Evolutionary conservation across 2,329 filamentous ascomycete genomes (phyloP), one percentile per base, ranked within the genome.

Genomic region (Sclerotinia minor): DNA sequence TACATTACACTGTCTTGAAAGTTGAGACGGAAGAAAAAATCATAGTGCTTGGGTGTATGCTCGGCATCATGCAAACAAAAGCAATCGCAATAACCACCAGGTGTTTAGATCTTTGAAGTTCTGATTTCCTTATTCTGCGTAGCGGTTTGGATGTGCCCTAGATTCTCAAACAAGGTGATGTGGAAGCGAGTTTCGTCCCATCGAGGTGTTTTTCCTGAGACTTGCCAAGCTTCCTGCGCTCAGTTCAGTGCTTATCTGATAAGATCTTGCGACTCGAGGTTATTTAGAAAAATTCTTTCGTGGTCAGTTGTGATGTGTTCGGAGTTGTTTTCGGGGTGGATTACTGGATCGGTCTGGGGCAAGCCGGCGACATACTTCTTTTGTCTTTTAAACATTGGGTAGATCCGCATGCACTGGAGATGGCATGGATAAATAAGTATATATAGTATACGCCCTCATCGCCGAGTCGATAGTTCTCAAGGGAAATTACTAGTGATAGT

Each of bases 121-220:
- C 32, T 13, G 7, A 26, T 35, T 13, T 61, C n/a, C 5, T 64
- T 54, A 5, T 17, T 26, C n/a, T 21, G 24, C 45, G 24, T 45
- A 21, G 26, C 47, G 24, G 47, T 67, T 53, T 49, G 52, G 38
- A 38, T 26, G 29, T 45, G 65, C 49, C 44, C 35, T 11, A 19
- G 44, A 67, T 55, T 67, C 50, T 49, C 59, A 54, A 64, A 67
- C 78, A 75, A 71, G 70, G 70, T 78, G 77, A 77, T 75, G 75
- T 71, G 71, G 68, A 79, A 79, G 77, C 77, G 79, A 79, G 79
- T 80, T 80, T 80, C 79, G 77, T 71, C 65, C 52, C 50, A 55
- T 64, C 64, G 59, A 24, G 29, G 41, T 69, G 32, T 52, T 24
- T 67, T 64, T 53, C 65, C 64, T 73, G 72, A 76, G 65, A 74